Base-by-base conservation (phyloP, 2,329 filamentous ascomycete genomes). In the Zopfia rhizophila region DNA sequence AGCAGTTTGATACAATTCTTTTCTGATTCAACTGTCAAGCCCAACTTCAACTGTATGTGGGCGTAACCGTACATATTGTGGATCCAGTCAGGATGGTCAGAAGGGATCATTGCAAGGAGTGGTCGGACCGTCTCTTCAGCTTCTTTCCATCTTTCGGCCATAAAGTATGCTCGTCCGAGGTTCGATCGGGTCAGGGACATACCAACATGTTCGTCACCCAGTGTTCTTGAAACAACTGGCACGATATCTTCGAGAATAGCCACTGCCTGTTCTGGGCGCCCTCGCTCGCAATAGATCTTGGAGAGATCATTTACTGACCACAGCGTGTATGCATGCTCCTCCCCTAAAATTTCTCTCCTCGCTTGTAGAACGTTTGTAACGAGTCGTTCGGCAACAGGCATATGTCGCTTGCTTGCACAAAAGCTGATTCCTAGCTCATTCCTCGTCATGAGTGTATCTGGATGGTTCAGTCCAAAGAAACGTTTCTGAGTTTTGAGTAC, bases 241-340 rank as follows among this genome's bases (percentile, higher is more conserved):
- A 63, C 8, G 16, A 37, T 49, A 8, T 30, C 23, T 17, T 48
- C 41, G 3, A 66, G 48, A 4, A 66, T 40, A 4, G 23, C 39
- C 32, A 55, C 50, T n/a, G 59, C 63, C 31, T 63, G 59, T 11
- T 55, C 46, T 19, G 19, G 22, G 7, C 58, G n/a, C 5, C 60
- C 58, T 10, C 48, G 27, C 8, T 53, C 55, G 12, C 31, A 48
- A 19, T 68, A 51, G 19, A 63, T 47, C 21, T 57, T 53, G 2
- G 63, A 62, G 7, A 68, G 53, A 33, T 68, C 65, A 14, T 48
- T 50, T 18, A 56, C 47, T 3, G 66, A 65, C 28, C 58, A 48
- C 5, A 68, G 51, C 8, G 64, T 69, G 40, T 58, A 65, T 8
- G 64, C 55, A 24, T 68, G 58, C 30, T 64, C 56, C 17, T 58